Conservation (phyloP, 2,329 filamentous ascomycete genomes). For the Myrmaecium sp. region DNA sequence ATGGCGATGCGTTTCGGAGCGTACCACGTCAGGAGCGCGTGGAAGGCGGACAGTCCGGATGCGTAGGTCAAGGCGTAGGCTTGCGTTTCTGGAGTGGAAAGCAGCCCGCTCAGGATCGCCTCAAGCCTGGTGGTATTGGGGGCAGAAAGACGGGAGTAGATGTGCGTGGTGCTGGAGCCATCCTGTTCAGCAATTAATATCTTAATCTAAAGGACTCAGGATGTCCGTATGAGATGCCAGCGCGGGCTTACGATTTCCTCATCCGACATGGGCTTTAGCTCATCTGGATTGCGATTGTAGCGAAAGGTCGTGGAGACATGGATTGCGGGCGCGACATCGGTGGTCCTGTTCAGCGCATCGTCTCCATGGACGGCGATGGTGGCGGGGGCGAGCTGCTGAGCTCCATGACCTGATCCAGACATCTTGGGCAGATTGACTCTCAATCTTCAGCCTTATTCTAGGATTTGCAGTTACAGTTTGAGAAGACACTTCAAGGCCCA, state of each 20-base stretch:
- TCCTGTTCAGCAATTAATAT: too few relatives aligned
- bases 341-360: conserved; percentile 53
- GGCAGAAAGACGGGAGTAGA: conserved; percentile 67
- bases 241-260: conserved; percentile 28
- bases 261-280: conserved; percentile 34
- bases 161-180: conserved; percentile 42
- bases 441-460: too few relatives aligned
- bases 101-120: conserved; percentile 56
- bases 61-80: conserved; percentile 55
- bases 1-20: conserved; percentile 75
- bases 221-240: conserved; percentile 15
- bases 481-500: too few relatives aligned
- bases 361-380: conserved; percentile 71
- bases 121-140: conserved; percentile 79
- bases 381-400: conserved; percentile 35
- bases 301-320: conserved; percentile 87
- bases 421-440: too few relatives aligned
- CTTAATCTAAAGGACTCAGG: too few relatives aligned
- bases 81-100: too few relatives aligned
- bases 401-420: too few relatives aligned
- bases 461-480: too few relatives aligned
- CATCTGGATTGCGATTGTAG: conserved; percentile 54
- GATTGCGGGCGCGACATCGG: conserved; percentile 73
- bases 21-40: conserved; percentile 68
- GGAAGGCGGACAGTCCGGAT: conserved; percentile 75